Conservation (phyloP, 2,329 filamentous ascomycete species). For the Colletotrichum lindemuthianum region DNA sequence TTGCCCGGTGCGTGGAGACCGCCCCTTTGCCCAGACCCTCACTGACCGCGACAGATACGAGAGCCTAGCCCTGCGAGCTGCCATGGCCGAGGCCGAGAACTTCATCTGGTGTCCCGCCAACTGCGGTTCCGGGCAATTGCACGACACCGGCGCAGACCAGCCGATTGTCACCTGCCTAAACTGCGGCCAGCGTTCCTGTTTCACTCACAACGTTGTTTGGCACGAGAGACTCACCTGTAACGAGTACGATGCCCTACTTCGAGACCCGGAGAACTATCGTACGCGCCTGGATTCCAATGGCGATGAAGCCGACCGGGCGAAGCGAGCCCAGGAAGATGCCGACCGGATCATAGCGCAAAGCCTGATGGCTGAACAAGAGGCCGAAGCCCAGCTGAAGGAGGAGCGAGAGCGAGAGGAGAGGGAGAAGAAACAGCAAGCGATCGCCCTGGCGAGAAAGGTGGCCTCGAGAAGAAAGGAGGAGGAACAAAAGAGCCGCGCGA, state of each 20-base stretch:
- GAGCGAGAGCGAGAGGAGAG: conserved; percentile 39
- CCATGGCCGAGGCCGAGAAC: conserved; percentile 53
- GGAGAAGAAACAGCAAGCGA: conserved; percentile 41
- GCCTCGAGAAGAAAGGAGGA: conserved; percentile 43
- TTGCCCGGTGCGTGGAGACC: conserved; percentile 48
- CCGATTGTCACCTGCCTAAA: conserved; percentile 54
- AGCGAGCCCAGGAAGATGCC: conserved; percentile 58
- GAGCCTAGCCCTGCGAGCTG: conserved; percentile 52
- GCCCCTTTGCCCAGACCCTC: neutral
- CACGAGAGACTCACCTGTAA: conserved; percentile 53
- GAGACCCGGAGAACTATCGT: conserved; percentile 51
- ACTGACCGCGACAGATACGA: conserved; percentile 50
- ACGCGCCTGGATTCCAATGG: conserved; percentile 52
- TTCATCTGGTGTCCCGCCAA: conserved; percentile 65
- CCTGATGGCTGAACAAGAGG: conserved; percentile 44
- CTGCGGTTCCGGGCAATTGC: conserved; percentile 64
- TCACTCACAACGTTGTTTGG: conserved; percentile 53
- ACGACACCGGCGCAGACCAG: conserved; percentile 50
- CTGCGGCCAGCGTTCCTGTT: conserved; percentile 54
- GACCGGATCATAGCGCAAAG: conserved; percentile 49
- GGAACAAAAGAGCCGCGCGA: conserved; percentile 45
- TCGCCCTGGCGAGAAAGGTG: conserved; percentile 36
- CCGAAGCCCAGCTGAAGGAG: conserved; percentile 39
- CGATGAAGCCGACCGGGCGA: conserved; percentile 54
- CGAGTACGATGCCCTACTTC: conserved; percentile 52